These are phyloP conservation scores for Pilatotrama ljubarskyi DNA, from an alignment of 768 basidiomycete genomes.

Conservation along the genomic window DNA sequence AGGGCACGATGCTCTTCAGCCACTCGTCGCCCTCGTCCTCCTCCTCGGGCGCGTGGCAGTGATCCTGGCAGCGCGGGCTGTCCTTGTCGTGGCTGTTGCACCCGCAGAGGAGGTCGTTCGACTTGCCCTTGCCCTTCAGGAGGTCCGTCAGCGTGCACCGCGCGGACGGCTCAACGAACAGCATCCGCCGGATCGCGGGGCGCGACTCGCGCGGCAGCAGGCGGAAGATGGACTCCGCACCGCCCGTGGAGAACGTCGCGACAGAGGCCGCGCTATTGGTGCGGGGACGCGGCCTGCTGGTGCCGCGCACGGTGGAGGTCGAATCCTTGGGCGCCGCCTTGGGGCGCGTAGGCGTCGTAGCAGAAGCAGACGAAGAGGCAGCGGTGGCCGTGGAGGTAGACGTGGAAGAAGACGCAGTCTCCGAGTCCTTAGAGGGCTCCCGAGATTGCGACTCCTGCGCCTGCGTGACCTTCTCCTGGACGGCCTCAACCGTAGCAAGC, in stretches of 20 bases:
- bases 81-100: constrained; percentile 56
- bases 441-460: constrained; percentile 10
- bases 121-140: constrained; percentile 77
- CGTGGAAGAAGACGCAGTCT: background rate
- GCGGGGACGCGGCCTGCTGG: constrained; percentile 28
- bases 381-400: constrained; percentile 4
- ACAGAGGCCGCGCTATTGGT: constrained; percentile 41
- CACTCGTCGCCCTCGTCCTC: constrained; percentile 87
- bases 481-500: constrained; percentile 14
- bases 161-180: constrained; percentile 83
- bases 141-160: constrained; percentile 93
- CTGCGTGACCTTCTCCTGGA: constrained; percentile 15
- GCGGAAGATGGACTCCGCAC: constrained; percentile 94
- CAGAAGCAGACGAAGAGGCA: background rate
- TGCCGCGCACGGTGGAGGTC: background rate
- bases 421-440: background rate
- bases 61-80: constrained; percentile 56
- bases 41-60: constrained; percentile 63
- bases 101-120: constrained; percentile 75
- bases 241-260: constrained; percentile 65
- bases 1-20: constrained; percentile 73
- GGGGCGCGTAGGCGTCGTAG: background rate
- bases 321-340: background rate
- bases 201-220: constrained; percentile 92
- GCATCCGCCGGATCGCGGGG: constrained; percentile 88